phyloP scores from a whole-genome alignment of 2,329 filamentous ascomycete genomes.

The Neodidymelliopsis sp. region DNA sequence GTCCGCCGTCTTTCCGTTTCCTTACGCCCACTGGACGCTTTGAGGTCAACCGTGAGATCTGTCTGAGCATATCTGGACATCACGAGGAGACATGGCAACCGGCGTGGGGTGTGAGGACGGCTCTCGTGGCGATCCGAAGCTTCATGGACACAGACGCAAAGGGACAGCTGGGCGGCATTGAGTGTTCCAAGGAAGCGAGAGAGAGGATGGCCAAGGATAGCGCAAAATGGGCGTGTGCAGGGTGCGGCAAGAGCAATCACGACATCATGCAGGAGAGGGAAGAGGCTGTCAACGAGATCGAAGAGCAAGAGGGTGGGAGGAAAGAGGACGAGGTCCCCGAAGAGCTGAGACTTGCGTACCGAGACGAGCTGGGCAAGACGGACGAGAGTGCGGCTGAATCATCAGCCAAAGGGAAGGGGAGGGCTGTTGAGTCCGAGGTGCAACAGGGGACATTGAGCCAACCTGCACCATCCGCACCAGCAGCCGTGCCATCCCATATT shows the following conservation, averaged over 20 bases:
- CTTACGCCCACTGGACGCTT: constrained; percentile 90
- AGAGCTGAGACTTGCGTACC: constrained; percentile 71
- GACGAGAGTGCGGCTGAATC: constrained; percentile 17
- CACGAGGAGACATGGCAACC: constrained; percentile 99
- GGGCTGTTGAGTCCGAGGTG: constrained; percentile 14
- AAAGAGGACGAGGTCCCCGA: constrained; percentile 59
- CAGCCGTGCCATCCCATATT: background rate
- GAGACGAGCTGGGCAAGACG: constrained; percentile 70
- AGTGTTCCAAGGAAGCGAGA: constrained; percentile 71
- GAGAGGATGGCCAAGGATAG: constrained; percentile 74
- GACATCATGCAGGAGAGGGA: constrained; percentile 78
- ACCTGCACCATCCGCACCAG: background rate
- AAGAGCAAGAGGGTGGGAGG: constrained; percentile 51
- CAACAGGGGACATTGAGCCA: background rate
- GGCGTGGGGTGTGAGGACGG: constrained; percentile 94
- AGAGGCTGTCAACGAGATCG: constrained; percentile 60
- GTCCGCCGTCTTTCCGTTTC: constrained; percentile 95
- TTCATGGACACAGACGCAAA: constrained; percentile 93
- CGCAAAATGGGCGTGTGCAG: constrained; percentile 69
- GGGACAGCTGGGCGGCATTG: constrained; percentile 90
- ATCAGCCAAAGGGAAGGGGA: constrained; percentile 33
- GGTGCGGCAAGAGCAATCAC: constrained; percentile 74
- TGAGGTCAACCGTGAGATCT: constrained; percentile 96
- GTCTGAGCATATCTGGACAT: constrained; percentile 89
- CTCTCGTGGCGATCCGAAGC: constrained; percentile 76